Percentiles rank a stretch among this genome's conserved stretches.
Conservation (phyloP, 192 early-diverging fungal species). For the Haplosporangium gracile region DNA sequence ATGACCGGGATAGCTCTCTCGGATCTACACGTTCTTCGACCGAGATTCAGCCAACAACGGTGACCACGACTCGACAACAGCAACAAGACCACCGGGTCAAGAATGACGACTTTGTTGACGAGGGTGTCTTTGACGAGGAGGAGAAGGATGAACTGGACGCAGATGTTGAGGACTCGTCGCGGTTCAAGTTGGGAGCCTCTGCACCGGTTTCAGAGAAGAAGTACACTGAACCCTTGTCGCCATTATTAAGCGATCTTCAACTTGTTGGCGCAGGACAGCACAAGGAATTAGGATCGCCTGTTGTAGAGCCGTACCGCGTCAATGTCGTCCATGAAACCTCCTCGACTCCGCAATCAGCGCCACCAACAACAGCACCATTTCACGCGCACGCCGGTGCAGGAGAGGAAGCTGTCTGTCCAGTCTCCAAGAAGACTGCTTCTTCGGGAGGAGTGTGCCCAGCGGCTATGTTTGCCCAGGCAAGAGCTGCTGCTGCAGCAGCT, state of each 20-base stretch:
- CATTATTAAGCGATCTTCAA: not conserved
- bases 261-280: not conserved
- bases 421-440: conserved; percentile 46
- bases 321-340: conserved; percentile 11
- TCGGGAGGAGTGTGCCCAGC: conserved; percentile 52
- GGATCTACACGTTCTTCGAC: not conserved
- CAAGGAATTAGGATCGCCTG: not conserved
- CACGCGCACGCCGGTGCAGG: not conserved
- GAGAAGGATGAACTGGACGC: conserved; percentile 33
- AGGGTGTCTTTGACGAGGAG: conserved; percentile 50
- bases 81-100: not conserved
- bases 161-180: not conserved
- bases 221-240: not conserved
- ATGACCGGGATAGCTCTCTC: not conserved
- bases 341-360: not conserved
- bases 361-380: not conserved
- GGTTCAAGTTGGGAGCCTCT: not conserved
- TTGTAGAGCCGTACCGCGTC: conserved; percentile 26
- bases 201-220: not conserved
- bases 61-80: conserved; percentile 2
- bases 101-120: conserved; percentile 33
- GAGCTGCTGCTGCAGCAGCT: conserved; percentile 19
- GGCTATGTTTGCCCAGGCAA: conserved; percentile 49
- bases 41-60: not conserved
- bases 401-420: conserved; percentile 35